Evolutionary conservation across 345 rosid species (phyloP), one percentile per base, ranked within the genome.

Genomic region (Cardamine resedifolia): DNA sequence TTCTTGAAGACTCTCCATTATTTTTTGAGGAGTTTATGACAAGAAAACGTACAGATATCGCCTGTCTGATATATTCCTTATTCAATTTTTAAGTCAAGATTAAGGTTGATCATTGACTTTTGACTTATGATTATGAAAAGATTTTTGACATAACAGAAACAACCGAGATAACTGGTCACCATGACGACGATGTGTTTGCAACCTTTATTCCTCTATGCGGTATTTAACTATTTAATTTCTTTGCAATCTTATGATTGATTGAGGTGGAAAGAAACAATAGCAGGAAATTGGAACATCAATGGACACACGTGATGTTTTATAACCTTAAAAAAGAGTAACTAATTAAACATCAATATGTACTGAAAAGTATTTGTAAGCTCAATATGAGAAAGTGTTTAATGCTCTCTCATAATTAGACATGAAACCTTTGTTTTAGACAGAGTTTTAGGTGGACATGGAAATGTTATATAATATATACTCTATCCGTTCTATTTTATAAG

Each of bases 61-160:
- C 70, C 15, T 52, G 45, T 72, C 23, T 39, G 53, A 4, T 62
- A 27, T 6, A 18, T 62, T 51, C 38, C 27, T 43, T 21, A 24
- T 41, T 52, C 26, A n/a, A 7, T 31, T 53, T 43, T 43, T 23
- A 72, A 63, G 76, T 72, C 70, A 63, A 64, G 19, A 63, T 72
- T 72, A 53, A 53, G 70, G 70, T 53, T 43, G 47, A 43, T 53
- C 5, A 39, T 64, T 64, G 69, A 72, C 69, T 62, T 51, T 53
- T 30, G 76, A 41, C 61, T 63, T 41, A 14, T 10, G 38, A 53
- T 64, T 53, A 20, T 30, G 23, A 43, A 41, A 53, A 10, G 5
- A 28, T 63, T n/a, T 28, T 43, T 43, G 57, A 63, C 76, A 72
- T 64, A 53, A 63, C 57, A 64, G 14, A 10, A 30, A 53, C 63